Evolutionary conservation across 176 grass and related monocot species (phyloP).

Genomic region (Carex parvula): DNA sequence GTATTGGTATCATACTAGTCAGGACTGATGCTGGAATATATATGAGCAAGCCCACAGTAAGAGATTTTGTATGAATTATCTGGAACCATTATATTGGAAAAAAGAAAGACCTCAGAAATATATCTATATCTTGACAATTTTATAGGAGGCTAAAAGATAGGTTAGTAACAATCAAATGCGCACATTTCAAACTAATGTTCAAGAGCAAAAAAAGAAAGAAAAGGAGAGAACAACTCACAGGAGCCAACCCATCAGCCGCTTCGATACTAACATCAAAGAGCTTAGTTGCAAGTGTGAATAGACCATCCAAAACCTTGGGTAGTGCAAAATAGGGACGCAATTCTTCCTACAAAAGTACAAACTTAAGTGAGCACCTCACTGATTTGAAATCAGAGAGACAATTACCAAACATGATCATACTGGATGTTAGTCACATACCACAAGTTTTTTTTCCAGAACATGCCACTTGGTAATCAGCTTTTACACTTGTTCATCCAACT

Average conservation of each 20-base stretch:
- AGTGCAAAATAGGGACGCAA: conserved; percentile 95
- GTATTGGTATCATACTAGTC: not conserved
- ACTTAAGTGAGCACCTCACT: not conserved
- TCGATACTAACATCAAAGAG: conserved; percentile 85
- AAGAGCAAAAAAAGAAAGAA: not conserved
- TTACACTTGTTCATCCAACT: not conserved
- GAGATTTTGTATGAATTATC: not conserved
- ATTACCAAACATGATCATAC: not conserved
- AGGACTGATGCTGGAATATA: not conserved
- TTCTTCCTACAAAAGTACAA: conserved; percentile 57
- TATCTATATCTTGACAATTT: not conserved
- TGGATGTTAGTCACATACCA: not conserved
- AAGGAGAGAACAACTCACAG: conserved; percentile 51
- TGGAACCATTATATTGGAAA: not conserved
- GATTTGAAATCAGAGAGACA: not conserved
- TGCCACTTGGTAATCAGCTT: not conserved
- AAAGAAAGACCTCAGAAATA: not conserved
- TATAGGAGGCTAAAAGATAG: not conserved
- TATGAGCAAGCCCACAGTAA: not conserved
- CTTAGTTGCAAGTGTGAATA: conserved; percentile 81
- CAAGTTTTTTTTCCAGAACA: not conserved
- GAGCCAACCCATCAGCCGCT: conserved; percentile 81
- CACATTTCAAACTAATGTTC: not conserved
- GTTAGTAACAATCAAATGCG: not conserved
- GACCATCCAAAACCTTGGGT: conserved; percentile 92